Evolutionary conservation across 2,329 filamentous ascomycete species (phyloP).

Genomic region (Ustulina deusta): DNA sequence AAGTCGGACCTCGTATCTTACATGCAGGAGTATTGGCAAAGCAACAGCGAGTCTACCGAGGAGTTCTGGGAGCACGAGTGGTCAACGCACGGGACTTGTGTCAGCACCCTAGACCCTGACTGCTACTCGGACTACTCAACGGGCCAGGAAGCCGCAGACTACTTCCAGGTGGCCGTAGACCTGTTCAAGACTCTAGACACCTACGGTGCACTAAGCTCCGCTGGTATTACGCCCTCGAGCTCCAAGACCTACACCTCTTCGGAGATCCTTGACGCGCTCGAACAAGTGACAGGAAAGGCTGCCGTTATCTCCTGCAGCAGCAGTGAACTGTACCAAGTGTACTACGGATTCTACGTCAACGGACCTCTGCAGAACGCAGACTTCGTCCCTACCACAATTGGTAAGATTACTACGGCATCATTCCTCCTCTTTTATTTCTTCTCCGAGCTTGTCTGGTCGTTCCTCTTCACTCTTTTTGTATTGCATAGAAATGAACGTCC

Average conservation of each 20-base stretch:
- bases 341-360: conserved; percentile 73
- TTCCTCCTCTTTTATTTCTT: not conserved
- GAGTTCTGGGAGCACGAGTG: conserved; percentile 81
- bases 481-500: too few relatives aligned
- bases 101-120: conserved; percentile 73
- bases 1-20: conserved; percentile 68
- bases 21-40: conserved; percentile 80
- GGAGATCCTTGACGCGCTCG: conserved; percentile 70
- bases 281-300: conserved; percentile 63
- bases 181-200: conserved; percentile 75
- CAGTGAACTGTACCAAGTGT: conserved; percentile 64
- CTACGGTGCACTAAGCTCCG: conserved; percentile 70
- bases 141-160: conserved; percentile 75
- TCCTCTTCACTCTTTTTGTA: too few relatives aligned
- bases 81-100: conserved; percentile 80
- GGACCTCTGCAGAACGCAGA: conserved; percentile 70
- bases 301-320: conserved; percentile 67
- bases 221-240: conserved; percentile 68
- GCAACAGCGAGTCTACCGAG: conserved; percentile 72
- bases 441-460: too few relatives aligned
- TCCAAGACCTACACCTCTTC: conserved; percentile 68
- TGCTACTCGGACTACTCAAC: conserved; percentile 73
- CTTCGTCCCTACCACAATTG: conserved; percentile 64
- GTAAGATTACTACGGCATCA: conserved; percentile 10
- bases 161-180: conserved; percentile 73